A percentile compares a stretch with the other conserved stretches of the same genome.
These are phyloP conservation scores for Gracilaria vermiculophylla DNA, from an alignment of 23 red algal genomes.

Conservation along the genomic window DNA sequence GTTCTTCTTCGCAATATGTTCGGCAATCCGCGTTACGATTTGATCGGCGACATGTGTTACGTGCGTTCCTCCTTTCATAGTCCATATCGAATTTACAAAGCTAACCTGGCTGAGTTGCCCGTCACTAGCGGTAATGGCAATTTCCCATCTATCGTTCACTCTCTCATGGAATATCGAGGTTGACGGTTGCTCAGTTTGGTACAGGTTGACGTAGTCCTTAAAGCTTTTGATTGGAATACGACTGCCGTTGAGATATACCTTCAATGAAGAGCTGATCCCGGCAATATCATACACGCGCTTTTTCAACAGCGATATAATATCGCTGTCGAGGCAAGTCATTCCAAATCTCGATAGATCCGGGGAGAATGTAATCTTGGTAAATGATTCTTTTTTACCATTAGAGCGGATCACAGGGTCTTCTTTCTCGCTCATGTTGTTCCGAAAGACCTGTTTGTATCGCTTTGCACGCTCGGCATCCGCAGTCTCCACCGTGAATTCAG, in stretches of 20 bases:
- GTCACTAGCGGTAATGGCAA: constrained; percentile 87
- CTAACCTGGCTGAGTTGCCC: constrained; percentile 91
- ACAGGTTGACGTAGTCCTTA: constrained; percentile 92
- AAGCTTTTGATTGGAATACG: constrained; percentile 79
- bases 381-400: constrained; percentile 69
- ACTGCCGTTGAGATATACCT: constrained; percentile 82
- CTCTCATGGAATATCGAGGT: constrained; percentile 66
- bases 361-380: constrained; percentile 87
- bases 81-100: constrained; percentile 99
- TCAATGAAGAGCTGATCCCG: constrained; percentile 72
- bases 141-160: constrained; percentile 82
- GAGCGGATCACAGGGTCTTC: constrained; percentile 64
- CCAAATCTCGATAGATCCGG: constrained; percentile 92
- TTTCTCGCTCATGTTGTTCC: constrained; percentile 84
- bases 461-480: constrained; percentile 69
- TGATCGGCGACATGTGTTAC: constrained; percentile 91
- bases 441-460: constrained; percentile 88
- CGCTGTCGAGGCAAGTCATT: constrained; percentile 81
- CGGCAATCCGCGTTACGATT: constrained; percentile 67
- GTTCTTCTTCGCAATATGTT: constrained; percentile 93
- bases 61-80: constrained; percentile 98
- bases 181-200: constrained; percentile 55
- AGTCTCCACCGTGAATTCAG: constrained; percentile 87
- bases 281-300: constrained; percentile 97
- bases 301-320: constrained; percentile 85